Base-by-base conservation (phyloP, 2,329 filamentous ascomycete genomes). In the Ophiostoma pallidulum region DNA sequence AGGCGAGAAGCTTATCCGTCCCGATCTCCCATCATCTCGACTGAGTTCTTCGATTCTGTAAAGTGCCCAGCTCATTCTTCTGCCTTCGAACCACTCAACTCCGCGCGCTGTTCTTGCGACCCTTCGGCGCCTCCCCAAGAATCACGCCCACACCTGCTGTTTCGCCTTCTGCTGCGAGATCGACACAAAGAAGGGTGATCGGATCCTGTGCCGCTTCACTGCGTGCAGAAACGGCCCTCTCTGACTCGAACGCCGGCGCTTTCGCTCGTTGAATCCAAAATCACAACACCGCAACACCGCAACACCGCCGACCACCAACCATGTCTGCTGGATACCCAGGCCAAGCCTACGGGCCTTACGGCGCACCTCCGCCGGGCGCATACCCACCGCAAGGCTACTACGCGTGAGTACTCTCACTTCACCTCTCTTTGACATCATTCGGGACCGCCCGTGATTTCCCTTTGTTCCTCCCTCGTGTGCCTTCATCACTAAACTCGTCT, bases 301-400 rank as follows among this genome's bases (percentile, higher is more conserved):
- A 22, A n/a, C 14, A n/a, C n/a, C n/a, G n/a, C n/a, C n/a, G n/a
- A n/a, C n/a, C n/a, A n/a, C n/a, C 18, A 3, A 13, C 28, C 22
- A 50, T 50, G 48, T 50, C 48, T 42, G 43, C 48, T 42, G 43
- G 43, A n/a, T 50, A 38, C 16, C 37, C 43, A 7, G 36, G 37
- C n/a, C 48, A 42, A 16, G 40, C 28, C 33, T 43, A 50, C 33
- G 41, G 36, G 28, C 35, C 49, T 20, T 51, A 51, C 32, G 45
- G 49, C 26, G 49, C 37, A 14, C 50, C 50, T 22, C 47, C 47
- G 14, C 50, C 43, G 6, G 40, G 44, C 40, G 47, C 47, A 37
- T 52, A 47, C 22, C 47, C 50, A 18, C 47, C 50, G 3, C 50
- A 49, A 9, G 40, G 40, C 40, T 52, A 49, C 36, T 52, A 47